These are phyloP conservation scores for Xylariomycetidae sp. DNA, from an alignment of 2,329 filamentous ascomycete species.

Conservation along the genomic window DNA sequence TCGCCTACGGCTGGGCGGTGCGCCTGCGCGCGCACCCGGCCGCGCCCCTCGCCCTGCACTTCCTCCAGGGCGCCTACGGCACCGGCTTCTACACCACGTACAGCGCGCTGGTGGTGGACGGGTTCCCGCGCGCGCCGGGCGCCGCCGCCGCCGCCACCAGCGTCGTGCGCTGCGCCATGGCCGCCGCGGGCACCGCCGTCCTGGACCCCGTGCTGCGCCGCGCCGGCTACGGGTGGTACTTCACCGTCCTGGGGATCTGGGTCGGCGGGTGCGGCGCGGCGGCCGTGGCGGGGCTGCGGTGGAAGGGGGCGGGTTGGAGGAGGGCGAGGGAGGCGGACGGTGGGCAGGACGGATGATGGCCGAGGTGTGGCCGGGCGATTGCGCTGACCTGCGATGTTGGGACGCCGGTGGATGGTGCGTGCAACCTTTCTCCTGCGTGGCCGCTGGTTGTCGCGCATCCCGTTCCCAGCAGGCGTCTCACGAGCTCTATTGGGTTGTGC, in stretches of 20 bases:
- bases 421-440: no score
- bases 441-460: no score
- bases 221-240: conserved; percentile 1
- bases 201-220: background rate
- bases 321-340: background rate
- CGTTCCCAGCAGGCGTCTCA: no score
- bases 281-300: background rate
- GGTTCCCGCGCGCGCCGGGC: background rate
- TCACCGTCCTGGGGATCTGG: conserved; percentile 2
- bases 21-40: background rate
- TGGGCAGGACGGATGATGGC: no score
- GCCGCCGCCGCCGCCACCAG: conserved; percentile 1
- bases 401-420: no score
- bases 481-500: no score
- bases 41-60: background rate
- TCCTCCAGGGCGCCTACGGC: background rate
- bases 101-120: conserved; percentile 1
- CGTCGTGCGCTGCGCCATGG: background rate
- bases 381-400: no score
- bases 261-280: background rate
- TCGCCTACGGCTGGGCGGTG: conserved; percentile 1
- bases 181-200: background rate
- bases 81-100: conserved; percentile 3
- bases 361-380: no score
- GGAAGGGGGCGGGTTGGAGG: background rate